Evolutionary conservation across 768 basidiomycete species (phyloP).

Genomic region (Pleurotus salmoneostramineus): DNA sequence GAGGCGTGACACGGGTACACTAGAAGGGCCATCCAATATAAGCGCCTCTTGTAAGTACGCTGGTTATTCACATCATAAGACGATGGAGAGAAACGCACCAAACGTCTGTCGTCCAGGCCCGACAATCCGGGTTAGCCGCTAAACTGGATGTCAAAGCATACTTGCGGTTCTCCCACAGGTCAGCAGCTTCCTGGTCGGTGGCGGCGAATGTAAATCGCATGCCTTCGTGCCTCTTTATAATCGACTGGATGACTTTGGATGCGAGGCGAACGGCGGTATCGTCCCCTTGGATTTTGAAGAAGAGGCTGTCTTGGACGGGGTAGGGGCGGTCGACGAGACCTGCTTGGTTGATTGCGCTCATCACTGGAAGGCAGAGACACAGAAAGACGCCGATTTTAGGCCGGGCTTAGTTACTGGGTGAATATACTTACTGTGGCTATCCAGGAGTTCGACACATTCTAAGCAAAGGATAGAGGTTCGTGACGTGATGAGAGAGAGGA

Average conservation of each 20-base stretch:
- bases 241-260: constrained; percentile 50
- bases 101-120: constrained; percentile 87
- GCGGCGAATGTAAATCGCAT: constrained; percentile 68
- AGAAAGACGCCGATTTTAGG: not conserved
- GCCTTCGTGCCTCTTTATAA: constrained; percentile 68
- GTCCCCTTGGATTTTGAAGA: constrained; percentile 91
- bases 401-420: not conserved
- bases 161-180: constrained; percentile 84
- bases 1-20: constrained; percentile 67
- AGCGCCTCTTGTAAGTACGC: not conserved
- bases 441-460: constrained; percentile 90
- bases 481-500: not conserved
- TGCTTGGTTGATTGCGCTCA: constrained; percentile 69
- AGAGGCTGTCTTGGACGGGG: constrained; percentile 73
- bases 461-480: constrained; percentile 1
- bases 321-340: constrained; percentile 60
- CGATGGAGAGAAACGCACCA: constrained; percentile 48
- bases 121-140: constrained; percentile 56
- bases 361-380: constrained; percentile 41
- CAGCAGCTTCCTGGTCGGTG: constrained; percentile 70
- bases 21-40: constrained; percentile 15
- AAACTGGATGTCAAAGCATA: constrained; percentile 74
- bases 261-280: constrained; percentile 52
- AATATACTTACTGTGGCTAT: constrained; percentile 55
- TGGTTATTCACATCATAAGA: not conserved